Conservation (phyloP, 768 basidiomycete species). For the Leccinellum albellum region DNA sequence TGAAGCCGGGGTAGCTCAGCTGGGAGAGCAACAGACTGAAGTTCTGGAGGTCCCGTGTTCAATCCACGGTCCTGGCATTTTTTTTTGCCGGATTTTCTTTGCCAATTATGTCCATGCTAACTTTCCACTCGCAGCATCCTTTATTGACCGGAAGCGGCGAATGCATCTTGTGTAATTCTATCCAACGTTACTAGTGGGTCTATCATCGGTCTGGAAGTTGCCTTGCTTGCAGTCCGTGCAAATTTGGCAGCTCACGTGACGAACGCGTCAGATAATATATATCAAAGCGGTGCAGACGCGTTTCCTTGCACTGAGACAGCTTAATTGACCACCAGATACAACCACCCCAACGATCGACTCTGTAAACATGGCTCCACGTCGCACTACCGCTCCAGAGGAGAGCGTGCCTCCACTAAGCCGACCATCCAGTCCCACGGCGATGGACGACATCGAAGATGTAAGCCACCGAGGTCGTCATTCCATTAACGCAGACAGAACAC, state of each 20-base stretch:
- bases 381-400: conserved; percentile 22
- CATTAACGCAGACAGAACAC: not conserved
- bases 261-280: conserved; percentile 6
- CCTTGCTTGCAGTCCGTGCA: not conserved
- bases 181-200: not conserved
- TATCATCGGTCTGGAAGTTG: not conserved
- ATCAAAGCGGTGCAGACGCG: too few relatives aligned
- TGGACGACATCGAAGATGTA: conserved; percentile 44
- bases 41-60: conserved; percentile 58
- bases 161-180: not conserved
- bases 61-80: conserved; percentile 52
- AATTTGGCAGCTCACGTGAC: conserved; percentile 18
- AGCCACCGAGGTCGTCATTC: not conserved
- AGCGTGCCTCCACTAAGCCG: conserved; percentile 28
- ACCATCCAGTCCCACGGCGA: conserved; percentile 18
- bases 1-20: conserved; percentile 62
- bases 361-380: conserved; percentile 28
- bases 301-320: not conserved
- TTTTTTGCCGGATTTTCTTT: conserved; percentile 7
- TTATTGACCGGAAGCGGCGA: not conserved
- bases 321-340: not conserved
- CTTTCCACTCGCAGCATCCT: not conserved
- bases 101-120: not conserved
- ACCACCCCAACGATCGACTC: not conserved
- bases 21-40: conserved; percentile 77